phyloP scores from a whole-genome alignment of 176 grass and related monocot genomes.

The Eleusine indica region DNA sequence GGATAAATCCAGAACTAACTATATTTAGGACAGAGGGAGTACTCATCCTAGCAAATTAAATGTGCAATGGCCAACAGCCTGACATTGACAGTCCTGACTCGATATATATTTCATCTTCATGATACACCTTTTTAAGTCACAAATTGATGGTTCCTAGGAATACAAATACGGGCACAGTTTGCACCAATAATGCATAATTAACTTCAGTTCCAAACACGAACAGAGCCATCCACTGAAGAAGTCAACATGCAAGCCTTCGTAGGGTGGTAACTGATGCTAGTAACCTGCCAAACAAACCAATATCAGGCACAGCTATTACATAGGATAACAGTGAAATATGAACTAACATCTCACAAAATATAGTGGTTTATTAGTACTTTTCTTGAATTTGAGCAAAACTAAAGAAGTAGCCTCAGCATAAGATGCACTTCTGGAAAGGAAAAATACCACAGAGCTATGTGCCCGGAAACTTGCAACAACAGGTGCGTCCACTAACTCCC shows the following conservation, averaged over 20 bases:
- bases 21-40: too few relatives aligned
- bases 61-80: too few relatives aligned
- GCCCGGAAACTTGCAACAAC: constrained; percentile 81
- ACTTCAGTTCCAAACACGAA: constrained; percentile 76
- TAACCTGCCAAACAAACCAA: constrained; percentile 62
- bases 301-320: not conserved
- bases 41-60: too few relatives aligned
- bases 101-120: not conserved
- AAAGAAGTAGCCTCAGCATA: not conserved
- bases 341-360: not conserved
- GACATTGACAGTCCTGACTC: not conserved
- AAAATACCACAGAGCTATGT: constrained; percentile 88
- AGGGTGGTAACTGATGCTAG: constrained; percentile 87
- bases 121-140: not conserved
- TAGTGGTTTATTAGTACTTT: not conserved
- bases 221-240: constrained; percentile 84
- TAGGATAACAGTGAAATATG: not conserved
- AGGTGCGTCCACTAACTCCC: constrained; percentile 89
- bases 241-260: constrained; percentile 77
- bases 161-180: not conserved
- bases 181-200: too few relatives aligned
- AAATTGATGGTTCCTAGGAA: constrained; percentile 23
- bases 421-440: constrained; percentile 22
- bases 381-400: not conserved
- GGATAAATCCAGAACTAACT: too few relatives aligned